Evolutionary conservation across 2,329 filamentous ascomycete genomes (phyloP).

Genomic region (Sarocladium oryzae): DNA sequence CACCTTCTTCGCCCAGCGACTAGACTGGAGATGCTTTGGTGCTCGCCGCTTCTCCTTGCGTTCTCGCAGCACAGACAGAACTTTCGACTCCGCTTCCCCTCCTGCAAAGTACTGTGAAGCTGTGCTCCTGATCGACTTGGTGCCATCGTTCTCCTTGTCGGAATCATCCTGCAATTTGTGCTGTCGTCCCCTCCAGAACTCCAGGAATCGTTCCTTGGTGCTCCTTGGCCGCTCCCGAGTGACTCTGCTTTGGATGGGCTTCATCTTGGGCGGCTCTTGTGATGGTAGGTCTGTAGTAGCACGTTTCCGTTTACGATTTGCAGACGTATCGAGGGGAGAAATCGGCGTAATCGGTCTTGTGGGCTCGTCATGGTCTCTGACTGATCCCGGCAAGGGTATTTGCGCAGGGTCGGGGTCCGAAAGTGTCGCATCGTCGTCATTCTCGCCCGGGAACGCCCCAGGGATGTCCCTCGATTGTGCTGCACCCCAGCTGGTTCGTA

Average conservation of each 20-base stretch:
- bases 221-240: neutral
- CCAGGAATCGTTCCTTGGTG: neutral
- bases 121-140: neutral
- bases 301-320: conserved; percentile 1
- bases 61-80: neutral
- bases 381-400: conserved; percentile 1
- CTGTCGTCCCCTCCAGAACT: neutral
- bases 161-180: conserved; percentile 1
- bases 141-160: conserved; percentile 1
- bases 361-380: neutral
- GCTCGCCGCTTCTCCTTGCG: neutral
- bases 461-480: neutral
- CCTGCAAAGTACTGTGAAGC: neutral
- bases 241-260: neutral
- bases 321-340: neutral
- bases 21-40: neutral
- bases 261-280: neutral
- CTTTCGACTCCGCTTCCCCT: neutral
- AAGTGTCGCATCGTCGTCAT: neutral
- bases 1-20: neutral
- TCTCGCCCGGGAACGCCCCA: neutral
- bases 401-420: neutral
- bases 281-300: neutral
- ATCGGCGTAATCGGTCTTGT: neutral
- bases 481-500: neutral